Evolutionary conservation across 2,329 filamentous ascomycete species (phyloP).

Genomic region (Neobulgaria alba): DNA sequence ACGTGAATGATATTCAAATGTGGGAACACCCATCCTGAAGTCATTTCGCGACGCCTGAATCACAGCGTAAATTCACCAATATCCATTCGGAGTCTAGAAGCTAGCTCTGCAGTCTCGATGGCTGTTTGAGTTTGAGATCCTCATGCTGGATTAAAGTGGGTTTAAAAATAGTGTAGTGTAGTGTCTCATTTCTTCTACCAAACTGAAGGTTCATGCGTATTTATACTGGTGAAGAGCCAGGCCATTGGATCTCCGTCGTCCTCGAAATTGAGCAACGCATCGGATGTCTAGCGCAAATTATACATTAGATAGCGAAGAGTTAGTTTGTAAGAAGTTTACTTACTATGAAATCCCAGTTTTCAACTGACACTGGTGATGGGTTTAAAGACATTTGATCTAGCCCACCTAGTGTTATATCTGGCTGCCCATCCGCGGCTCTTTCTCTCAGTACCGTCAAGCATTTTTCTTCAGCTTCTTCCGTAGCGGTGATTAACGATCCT

Average conservation of each 20-base stretch:
- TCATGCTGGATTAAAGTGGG: no score
- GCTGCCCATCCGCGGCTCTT: conserved; percentile 19
- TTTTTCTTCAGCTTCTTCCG: conserved; percentile 30
- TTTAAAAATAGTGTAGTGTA: no score
- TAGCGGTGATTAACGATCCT: conserved; percentile 30
- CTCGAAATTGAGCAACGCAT: conserved; percentile 23
- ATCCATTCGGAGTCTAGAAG: no score
- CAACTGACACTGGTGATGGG: conserved; percentile 23
- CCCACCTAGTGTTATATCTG: conserved; percentile 3
- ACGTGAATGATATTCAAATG: no score
- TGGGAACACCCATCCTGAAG: no score
- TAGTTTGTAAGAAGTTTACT: conserved; percentile 19
- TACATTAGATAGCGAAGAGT: conserved; percentile 3
- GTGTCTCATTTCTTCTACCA: no score
- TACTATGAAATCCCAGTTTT: conserved; percentile 38
- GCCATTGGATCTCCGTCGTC: conserved; percentile 15
- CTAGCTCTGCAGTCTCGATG: no score
- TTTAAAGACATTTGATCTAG: conserved; percentile 21
- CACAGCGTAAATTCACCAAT: no score
- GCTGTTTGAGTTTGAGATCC: no score
- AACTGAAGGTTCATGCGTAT: no score
- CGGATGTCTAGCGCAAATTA: conserved; percentile 23
- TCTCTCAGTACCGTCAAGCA: conserved; percentile 31
- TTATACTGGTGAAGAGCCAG: no score
- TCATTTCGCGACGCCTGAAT: no score